A percentile compares a stretch with the other conserved stretches of the same genome.
phyloP scores from a whole-genome alignment of 768 basidiomycete species.

The Collybia sp. region DNA sequence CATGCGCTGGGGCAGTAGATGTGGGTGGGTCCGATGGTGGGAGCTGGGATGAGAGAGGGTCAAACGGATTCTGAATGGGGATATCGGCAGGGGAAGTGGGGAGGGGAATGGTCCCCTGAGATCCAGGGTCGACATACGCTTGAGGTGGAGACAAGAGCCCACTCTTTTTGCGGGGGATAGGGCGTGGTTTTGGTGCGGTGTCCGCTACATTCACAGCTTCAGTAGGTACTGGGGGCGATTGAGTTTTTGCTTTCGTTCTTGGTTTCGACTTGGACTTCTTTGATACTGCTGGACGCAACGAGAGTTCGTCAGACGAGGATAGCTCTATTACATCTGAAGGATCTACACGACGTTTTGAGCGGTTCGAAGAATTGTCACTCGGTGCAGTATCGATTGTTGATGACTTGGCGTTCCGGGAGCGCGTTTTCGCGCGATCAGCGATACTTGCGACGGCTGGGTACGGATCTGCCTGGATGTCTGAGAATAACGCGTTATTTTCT shows the following conservation, averaged over 20 bases:
- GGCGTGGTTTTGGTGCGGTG: constrained; percentile 8
- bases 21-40: constrained; percentile 30
- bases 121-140: background rate
- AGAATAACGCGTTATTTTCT: background rate
- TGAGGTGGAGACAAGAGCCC: constrained; percentile 1
- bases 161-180: constrained; percentile 3
- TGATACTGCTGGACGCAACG: constrained; percentile 14
- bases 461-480: constrained; percentile 7
- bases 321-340: constrained; percentile 38
- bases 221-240: no score
- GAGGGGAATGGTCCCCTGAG: constrained; percentile 6
- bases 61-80: constrained; percentile 11
- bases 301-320: constrained; percentile 35
- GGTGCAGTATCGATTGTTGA: background rate
- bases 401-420: constrained; percentile 31
- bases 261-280: constrained; percentile 18
- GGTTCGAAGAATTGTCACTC: constrained; percentile 2
- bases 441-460: constrained; percentile 27
- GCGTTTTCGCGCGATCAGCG: constrained; percentile 57
- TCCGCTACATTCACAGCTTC: background rate
- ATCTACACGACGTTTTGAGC: background rate
- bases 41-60: constrained; percentile 16
- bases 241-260: constrained; percentile 18
- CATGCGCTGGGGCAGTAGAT: constrained; percentile 18
- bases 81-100: constrained; percentile 12